phyloP scores from a whole-genome alignment of 768 basidiomycete species.

The Pleurotus tuoliensis region DNA sequence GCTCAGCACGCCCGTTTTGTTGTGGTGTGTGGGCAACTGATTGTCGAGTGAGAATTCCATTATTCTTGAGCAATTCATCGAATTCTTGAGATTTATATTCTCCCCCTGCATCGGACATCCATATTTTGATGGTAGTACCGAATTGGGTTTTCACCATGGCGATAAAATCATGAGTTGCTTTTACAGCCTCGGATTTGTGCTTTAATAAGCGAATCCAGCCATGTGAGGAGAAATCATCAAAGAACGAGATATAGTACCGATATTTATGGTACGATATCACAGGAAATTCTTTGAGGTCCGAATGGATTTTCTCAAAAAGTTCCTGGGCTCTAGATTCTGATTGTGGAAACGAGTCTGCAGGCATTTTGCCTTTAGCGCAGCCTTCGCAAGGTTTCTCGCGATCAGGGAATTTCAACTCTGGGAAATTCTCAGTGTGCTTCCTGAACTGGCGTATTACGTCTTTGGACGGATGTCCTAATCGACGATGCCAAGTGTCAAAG shows the following conservation, averaged over 20 bases:
- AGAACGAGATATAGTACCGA: neutral
- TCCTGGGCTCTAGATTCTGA: neutral
- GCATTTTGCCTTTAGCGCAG: constrained; percentile 7
- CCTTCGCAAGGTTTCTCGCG: constrained; percentile 1
- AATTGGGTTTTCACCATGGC: constrained; percentile 9
- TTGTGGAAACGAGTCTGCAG: constrained; percentile 1
- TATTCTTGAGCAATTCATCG: neutral
- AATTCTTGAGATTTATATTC: constrained; percentile 13
- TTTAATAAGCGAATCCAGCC: constrained; percentile 9
- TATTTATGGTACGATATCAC: constrained; percentile 1
- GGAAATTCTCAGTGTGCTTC: neutral
- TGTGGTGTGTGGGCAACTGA: constrained; percentile 18
- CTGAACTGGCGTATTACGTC: neutral
- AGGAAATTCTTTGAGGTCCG: constrained; percentile 3
- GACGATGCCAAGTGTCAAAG: neutral
- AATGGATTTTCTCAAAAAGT: constrained; percentile 2
- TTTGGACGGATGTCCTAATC: neutral
- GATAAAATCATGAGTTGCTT: constrained; percentile 3
- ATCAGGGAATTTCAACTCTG: neutral
- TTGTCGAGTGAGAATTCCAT: constrained; percentile 17
- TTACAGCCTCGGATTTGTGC: constrained; percentile 8
- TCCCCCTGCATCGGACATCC: constrained; percentile 11
- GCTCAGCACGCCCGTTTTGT: constrained; percentile 28
- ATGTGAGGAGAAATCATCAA: neutral
- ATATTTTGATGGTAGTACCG: constrained; percentile 6